Evolutionary conservation across 164 flowering plant genomes (phyloP).

Genomic region (Amborella trichopoda): DNA sequence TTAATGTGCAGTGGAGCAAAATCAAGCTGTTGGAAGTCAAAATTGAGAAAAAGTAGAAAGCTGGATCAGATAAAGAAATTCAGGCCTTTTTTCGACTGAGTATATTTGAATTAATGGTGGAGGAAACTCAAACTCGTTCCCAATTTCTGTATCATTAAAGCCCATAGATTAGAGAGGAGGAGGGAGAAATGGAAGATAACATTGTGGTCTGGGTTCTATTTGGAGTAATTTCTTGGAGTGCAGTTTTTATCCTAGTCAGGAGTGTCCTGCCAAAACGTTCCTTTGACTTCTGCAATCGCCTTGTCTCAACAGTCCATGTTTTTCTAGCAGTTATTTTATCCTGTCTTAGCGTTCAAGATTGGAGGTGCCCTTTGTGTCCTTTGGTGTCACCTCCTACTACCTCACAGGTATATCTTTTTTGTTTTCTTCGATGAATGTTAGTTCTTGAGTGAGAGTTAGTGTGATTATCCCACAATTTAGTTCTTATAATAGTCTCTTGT

Average conservation of each 20-base stretch:
- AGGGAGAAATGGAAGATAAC: slow-evolving; percentile 45
- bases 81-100: no score
- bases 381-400: slow-evolving; percentile 53
- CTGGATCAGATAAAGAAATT: no score
- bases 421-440: background rate
- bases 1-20: no score
- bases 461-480: background rate
- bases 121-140: no score
- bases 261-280: slow-evolving; percentile 41
- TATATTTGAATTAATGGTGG: no score
- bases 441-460: no score
- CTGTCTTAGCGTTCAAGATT: slow-evolving; percentile 53
- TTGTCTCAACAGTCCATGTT: slow-evolving; percentile 72
- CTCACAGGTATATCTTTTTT: slow-evolving; percentile 34
- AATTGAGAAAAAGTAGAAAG: no score
- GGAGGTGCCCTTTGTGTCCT: slow-evolving; percentile 76
- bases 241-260: slow-evolving; percentile 33
- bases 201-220: slow-evolving; percentile 22
- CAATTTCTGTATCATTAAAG: no score
- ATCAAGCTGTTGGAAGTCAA: no score
- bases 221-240: slow-evolving; percentile 54
- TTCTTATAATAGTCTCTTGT: background rate
- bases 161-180: no score
- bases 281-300: slow-evolving; percentile 63
- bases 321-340: slow-evolving; percentile 45